Percentiles rank a stretch among this genome's conserved stretches.
phyloP scores from a whole-genome alignment of 225 moss, liverwort and hornwort genomes.

The Anthoceros angustus region DNA sequence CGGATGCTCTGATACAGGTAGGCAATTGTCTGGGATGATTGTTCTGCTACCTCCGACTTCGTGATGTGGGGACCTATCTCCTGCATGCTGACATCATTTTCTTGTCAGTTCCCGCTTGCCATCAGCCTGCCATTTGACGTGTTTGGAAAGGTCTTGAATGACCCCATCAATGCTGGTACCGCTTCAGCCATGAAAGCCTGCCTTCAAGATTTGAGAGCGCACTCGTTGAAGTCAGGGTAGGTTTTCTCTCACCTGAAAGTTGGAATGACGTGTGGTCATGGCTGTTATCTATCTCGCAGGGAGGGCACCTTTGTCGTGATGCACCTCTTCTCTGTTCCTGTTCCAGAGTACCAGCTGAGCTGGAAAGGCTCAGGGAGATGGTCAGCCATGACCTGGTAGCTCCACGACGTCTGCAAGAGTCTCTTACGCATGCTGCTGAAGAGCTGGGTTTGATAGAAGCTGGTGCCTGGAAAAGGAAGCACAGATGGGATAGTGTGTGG shows the following conservation, averaged over 20 bases:
- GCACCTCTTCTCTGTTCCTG: background rate
- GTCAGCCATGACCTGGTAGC: conserved; percentile 6
- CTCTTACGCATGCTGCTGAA: conserved; percentile 9
- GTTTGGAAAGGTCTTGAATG: conserved; percentile 10
- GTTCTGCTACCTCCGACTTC: background rate
- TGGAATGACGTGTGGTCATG: no score
- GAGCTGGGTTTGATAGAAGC: conserved; percentile 9
- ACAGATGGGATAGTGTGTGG: conserved; percentile 14
- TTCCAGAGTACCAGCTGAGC: conserved; percentile 12
- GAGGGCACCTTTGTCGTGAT: background rate
- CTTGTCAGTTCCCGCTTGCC: conserved; percentile 11
- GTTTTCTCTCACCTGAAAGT: background rate
- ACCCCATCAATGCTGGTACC: conserved; percentile 10
- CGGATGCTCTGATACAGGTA: conserved; percentile 11
- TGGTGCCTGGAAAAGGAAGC: conserved; percentile 14
- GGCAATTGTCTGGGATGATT: background rate
- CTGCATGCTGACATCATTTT: background rate
- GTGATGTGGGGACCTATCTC: background rate
- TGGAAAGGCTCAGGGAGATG: conserved; percentile 8
- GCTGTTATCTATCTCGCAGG: background rate
- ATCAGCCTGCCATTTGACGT: conserved; percentile 14
- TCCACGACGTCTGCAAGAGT: conserved; percentile 9
- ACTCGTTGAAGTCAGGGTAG: background rate
- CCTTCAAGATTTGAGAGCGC: conserved; percentile 9
- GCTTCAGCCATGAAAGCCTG: conserved; percentile 1